Evolutionary conservation across 495 filamentous ascomycete species (phyloP).

Genomic region (Penicillium robsamsonii): DNA sequence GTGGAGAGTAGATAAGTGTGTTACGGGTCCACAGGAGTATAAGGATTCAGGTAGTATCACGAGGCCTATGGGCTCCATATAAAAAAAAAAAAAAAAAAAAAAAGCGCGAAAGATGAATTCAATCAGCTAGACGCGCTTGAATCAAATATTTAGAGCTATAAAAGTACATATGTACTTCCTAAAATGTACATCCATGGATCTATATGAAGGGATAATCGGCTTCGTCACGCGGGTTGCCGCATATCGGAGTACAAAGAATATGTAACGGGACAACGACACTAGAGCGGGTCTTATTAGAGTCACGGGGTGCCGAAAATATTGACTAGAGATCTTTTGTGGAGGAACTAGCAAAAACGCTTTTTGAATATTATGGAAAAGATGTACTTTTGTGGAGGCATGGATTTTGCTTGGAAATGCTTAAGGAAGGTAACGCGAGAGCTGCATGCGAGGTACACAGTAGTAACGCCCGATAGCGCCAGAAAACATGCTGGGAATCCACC

Average conservation of each 20-base stretch:
- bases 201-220: background rate
- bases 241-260: slow-evolving; percentile 3
- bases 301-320: slow-evolving; percentile 12
- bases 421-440: slow-evolving; percentile 12
- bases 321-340: slow-evolving; percentile 1
- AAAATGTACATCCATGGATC: background rate
- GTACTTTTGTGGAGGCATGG: background rate
- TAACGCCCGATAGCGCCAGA: slow-evolving; percentile 2
- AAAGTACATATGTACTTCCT: too few species aligned
- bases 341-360: background rate
- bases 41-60: background rate
- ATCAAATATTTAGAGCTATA: background rate
- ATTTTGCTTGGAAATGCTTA: background rate
- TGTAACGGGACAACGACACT: too few species aligned
- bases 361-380: background rate
- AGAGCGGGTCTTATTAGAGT: background rate
- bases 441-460: slow-evolving; percentile 6
- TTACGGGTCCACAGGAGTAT: background rate
- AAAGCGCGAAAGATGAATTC: background rate
- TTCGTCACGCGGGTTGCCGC: slow-evolving; percentile 13
- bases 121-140: background rate
- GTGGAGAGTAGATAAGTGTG: background rate
- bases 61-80: too few species aligned
- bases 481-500: slow-evolving; percentile 17
- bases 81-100: too few species aligned